A percentile compares a stretch with the other conserved stretches of the same genome.
These are phyloP conservation scores for Phytophthora sojae DNA, from an alignment of 352 stramenopile species.

Conservation along the genomic window DNA sequence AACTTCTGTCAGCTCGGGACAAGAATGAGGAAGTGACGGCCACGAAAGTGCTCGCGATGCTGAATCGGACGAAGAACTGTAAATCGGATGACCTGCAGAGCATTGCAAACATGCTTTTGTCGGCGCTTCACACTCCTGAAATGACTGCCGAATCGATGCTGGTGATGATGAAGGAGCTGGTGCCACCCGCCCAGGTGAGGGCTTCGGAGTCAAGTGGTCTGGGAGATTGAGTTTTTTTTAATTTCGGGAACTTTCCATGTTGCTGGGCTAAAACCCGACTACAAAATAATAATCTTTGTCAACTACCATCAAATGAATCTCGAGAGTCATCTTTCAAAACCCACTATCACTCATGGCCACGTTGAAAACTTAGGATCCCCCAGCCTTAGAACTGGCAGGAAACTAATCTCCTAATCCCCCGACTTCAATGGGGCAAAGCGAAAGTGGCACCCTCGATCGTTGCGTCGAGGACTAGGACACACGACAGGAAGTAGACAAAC, in stretches of 20 bases:
- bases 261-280: too few species aligned
- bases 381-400: too few species aligned
- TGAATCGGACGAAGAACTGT: not conserved
- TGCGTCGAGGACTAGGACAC: slow-evolving; percentile 16
- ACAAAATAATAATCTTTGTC: too few species aligned
- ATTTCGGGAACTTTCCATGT: too few species aligned
- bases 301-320: too few species aligned
- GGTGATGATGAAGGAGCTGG: not conserved
- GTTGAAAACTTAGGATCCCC: too few species aligned
- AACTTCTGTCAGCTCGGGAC: not conserved
- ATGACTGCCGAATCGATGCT: not conserved
- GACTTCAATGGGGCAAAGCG: slow-evolving; percentile 36
- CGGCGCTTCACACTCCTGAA: not conserved
- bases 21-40: not conserved
- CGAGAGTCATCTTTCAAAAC: too few species aligned
- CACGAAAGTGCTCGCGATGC: not conserved
- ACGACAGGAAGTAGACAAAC: slow-evolving; percentile 46
- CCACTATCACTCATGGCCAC: too few species aligned
- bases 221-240: too few species aligned
- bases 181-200: too few species aligned
- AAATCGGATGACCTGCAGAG: not conserved
- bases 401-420: too few species aligned
- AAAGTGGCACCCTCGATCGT: slow-evolving; percentile 19
- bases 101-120: not conserved
- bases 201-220: too few species aligned